Conservation (phyloP, 345 rosid genomes). For the Moringa oleifera region DNA sequence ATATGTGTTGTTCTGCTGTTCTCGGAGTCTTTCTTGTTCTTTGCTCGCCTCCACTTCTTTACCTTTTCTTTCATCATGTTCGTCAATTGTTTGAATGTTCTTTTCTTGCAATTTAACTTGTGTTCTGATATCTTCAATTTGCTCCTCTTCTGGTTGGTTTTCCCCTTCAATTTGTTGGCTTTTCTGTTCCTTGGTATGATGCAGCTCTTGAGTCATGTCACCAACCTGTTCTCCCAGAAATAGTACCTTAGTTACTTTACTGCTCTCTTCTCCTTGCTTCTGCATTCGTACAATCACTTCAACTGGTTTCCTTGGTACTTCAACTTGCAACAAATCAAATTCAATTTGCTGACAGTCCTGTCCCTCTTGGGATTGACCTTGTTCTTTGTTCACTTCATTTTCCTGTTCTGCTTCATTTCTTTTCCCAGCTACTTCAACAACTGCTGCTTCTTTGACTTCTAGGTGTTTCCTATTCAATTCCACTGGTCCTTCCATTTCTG, state of each 20-base stretch:
- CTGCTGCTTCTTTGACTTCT: no score
- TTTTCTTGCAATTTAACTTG: no score
- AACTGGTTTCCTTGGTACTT: not conserved
- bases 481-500: no score
- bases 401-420: not conserved
- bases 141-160: not conserved
- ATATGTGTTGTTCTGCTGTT: constrained; percentile 8
- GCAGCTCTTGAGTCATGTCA: not conserved
- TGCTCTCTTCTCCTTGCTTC: constrained; percentile 1
- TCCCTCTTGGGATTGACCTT: no score
- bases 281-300: no score
- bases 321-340: not conserved
- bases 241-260: constrained; percentile 7
- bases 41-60: not conserved
- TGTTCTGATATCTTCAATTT: not conserved
- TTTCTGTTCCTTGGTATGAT: not conserved
- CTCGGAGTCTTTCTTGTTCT: constrained; percentile 1
- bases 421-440: not conserved
- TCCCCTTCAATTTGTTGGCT: not conserved
- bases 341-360: no score
- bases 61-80: not conserved
- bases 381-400: no score
- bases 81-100: not conserved
- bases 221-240: not conserved
- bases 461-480: no score